phyloP scores from a whole-genome alignment of 345 rosid species.

The Alliaria petiolata region DNA sequence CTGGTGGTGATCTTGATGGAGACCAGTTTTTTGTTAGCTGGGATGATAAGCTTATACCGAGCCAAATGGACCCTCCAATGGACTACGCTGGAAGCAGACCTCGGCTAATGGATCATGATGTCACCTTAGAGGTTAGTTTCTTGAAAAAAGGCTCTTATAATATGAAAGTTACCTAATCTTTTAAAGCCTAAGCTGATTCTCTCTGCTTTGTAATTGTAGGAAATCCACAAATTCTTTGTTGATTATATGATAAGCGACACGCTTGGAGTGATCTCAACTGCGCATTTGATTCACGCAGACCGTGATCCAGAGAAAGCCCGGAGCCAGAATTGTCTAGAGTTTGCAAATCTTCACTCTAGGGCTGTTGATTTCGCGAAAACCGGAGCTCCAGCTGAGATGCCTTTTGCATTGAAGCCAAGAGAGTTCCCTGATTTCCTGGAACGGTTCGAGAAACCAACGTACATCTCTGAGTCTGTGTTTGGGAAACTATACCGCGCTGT shows the following conservation, averaged over 20 bases:
- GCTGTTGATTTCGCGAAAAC: slow-evolving; percentile 97
- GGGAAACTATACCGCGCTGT: slow-evolving; percentile 82
- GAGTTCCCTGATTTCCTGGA: slow-evolving; percentile 93
- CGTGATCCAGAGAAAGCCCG: slow-evolving; percentile 69
- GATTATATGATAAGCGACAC: slow-evolving; percentile 92
- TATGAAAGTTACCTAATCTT: slow-evolving; percentile 9
- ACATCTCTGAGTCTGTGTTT: slow-evolving; percentile 53
- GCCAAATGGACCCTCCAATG: slow-evolving; percentile 73
- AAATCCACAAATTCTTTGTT: slow-evolving; percentile 75
- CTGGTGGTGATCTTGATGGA: slow-evolving; percentile 99
- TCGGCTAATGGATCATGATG: slow-evolving; percentile 84
- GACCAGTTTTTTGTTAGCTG: slow-evolving; percentile 84
- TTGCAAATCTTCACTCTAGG: slow-evolving; percentile 88
- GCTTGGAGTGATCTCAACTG: slow-evolving; percentile 87
- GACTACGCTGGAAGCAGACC: slow-evolving; percentile 73
- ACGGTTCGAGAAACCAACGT: slow-evolving; percentile 55
- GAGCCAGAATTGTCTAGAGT: slow-evolving; percentile 61
- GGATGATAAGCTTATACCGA: slow-evolving; percentile 78
- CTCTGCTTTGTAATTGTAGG: slow-evolving; percentile 51
- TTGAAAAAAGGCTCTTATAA: background rate
- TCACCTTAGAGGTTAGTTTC: slow-evolving; percentile 63
- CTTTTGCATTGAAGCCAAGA: slow-evolving; percentile 63
- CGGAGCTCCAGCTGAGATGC: slow-evolving; percentile 96
- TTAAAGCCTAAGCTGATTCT: slow-evolving; percentile 1
- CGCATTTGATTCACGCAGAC: slow-evolving; percentile 89